These are phyloP conservation scores for Manihot esculenta DNA, from an alignment of 441 rosid genomes.

Conservation along the genomic window DNA sequence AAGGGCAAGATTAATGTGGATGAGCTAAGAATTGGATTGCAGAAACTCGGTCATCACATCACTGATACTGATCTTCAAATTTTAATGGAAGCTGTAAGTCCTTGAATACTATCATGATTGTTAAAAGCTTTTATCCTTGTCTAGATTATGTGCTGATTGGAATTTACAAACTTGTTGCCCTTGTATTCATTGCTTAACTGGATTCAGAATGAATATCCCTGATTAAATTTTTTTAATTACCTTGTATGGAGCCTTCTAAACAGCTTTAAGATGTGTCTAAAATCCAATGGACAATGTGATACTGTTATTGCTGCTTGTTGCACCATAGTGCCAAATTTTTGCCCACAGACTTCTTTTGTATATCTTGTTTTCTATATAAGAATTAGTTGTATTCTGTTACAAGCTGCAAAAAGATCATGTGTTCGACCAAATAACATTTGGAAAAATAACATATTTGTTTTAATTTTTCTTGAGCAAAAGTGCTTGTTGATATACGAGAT, in stretches of 20 bases:
- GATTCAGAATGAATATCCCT: background rate
- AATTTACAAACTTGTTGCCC: background rate
- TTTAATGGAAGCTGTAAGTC: constrained; percentile 87
- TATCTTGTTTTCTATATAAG: no score
- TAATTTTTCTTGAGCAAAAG: background rate
- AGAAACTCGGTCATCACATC: constrained; percentile 75
- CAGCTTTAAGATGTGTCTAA: background rate
- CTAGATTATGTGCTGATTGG: background rate
- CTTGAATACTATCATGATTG: background rate
- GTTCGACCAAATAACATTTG: background rate
- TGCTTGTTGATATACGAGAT: no score
- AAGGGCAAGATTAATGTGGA: constrained; percentile 78
- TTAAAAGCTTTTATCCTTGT: background rate
- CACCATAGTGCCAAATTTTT: no score
- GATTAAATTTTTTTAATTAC: background rate
- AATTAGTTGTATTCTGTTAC: no score
- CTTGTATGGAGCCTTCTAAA: background rate
- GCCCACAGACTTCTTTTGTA: no score
- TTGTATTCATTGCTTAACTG: background rate
- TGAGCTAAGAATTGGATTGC: constrained; percentile 74
- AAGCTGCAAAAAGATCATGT: no score
- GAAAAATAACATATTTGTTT: background rate
- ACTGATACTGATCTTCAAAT: constrained; percentile 76
- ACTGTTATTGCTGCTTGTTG: no score
- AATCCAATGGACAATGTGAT: no score